Evolutionary conservation across 176 grass and related monocot species (phyloP), one percentile per base, ranked within the genome.

Genomic region (Cymbopogon citratus): DNA sequence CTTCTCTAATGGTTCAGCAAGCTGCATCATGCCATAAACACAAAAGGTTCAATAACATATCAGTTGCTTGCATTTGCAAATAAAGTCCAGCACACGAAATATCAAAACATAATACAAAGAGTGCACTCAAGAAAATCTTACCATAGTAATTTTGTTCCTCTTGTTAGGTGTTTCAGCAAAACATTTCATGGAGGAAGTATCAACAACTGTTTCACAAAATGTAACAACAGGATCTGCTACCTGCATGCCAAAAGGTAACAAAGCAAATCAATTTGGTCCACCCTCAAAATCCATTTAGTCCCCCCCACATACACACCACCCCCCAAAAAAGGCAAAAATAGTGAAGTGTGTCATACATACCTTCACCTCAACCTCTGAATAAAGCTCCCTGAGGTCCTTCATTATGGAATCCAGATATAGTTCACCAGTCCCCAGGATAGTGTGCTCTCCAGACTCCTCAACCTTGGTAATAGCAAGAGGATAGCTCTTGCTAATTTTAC

Each of bases 131-230:
- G 54, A 51, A 29, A 35, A 79, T 61, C 81, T 62, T 40, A 98
- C 96, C 96, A 99, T 95, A 6, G 96, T 99, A 85, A 99, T 91
- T 95, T 99, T 99, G 81, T 93, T 99, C 87, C 89, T 95, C 80
- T 99, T 95, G 90, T 99, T 99, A 41, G 96, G 96, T 67, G 96
- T 99, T 90, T 99, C 96, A 64, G 96, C 96, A 91, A 95, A 99
- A 75, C 96, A 99, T 83, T 99, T 94, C 90, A 99, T 99, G 6
- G 96, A 99, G 73, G 96, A 99, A 38, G 92, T 99, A 63, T 99
- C 96, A 84, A 95, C 90, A 74, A 99, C 96, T 28, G 92, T 99
- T 81, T 99, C 92, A 77, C 96, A 99, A 87, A 95, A 99, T 21
- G 96, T 95, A 62, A 99, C 96, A 86, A 95, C 96, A 63, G 96